Percentiles rank a stretch among this genome's conserved stretches.
Conservation (phyloP, 257 asterid species). For the Asclepias syriaca region DNA sequence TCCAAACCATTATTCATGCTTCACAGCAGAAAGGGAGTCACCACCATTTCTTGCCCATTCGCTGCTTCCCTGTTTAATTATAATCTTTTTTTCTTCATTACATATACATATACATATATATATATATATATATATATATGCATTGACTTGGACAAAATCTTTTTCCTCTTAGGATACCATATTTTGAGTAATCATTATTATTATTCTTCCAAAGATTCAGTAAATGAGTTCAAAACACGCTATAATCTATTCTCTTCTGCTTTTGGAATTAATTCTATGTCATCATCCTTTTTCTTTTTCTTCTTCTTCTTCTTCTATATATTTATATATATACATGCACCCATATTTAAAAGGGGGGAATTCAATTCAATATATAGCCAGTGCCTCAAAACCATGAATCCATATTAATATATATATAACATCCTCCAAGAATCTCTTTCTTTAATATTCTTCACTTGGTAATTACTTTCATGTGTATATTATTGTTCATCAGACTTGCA, state of each 20-base stretch:
- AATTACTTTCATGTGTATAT: not conserved
- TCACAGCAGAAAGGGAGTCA: constrained; percentile 1
- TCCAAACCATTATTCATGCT: constrained; percentile 16
- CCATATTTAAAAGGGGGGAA: not conserved
- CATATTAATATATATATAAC: too few species aligned
- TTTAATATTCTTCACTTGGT: not conserved
- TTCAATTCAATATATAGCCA: not conserved
- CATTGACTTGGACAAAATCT: constrained; percentile 14
- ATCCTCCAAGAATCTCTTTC: not conserved
- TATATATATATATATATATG: not conserved
- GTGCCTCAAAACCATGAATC: not conserved
- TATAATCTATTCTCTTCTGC: constrained; percentile 1
- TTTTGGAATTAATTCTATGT: constrained; percentile 1
- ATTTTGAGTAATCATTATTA: constrained; percentile 8
- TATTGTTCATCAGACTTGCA: not conserved
- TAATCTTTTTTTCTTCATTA: too few species aligned
- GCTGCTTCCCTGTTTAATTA: too few species aligned
- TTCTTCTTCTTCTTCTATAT: too few species aligned
- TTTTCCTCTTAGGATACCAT: constrained; percentile 20
- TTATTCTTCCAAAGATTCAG: constrained; percentile 17
- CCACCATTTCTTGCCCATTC: constrained; percentile 5
- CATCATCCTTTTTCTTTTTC: too few species aligned
- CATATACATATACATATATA: not conserved
- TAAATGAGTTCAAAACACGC: constrained; percentile 4
- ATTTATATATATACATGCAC: too few species aligned